Percentiles rank a stretch among this genome's conserved stretches.
Evolutionary conservation across 768 basidiomycete species (phyloP).

Genomic region (Russula sp.): DNA sequence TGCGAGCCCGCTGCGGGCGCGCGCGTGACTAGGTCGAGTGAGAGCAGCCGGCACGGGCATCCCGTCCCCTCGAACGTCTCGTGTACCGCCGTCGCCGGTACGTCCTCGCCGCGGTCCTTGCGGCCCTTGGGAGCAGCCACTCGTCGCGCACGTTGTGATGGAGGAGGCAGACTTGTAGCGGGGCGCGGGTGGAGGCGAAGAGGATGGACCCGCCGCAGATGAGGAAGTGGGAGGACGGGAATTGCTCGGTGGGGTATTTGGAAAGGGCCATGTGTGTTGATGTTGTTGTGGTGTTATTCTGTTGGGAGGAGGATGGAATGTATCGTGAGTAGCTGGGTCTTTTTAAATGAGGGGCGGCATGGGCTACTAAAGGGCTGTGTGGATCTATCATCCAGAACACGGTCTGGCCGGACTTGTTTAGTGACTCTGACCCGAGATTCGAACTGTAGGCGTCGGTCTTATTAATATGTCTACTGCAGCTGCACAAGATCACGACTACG

Average conservation of each 20-base stretch:
- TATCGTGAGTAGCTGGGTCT: neutral
- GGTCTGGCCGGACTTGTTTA: too few relatives aligned
- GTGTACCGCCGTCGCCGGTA: constrained; percentile 46
- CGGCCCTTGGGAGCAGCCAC: constrained; percentile 56
- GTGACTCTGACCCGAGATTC: too few relatives aligned
- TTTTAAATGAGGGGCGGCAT: neutral
- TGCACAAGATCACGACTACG: neutral
- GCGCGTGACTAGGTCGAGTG: constrained; percentile 46
- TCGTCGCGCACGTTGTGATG: constrained; percentile 28
- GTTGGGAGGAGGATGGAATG: neutral
- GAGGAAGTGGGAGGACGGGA: constrained; percentile 25
- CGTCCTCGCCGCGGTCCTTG: constrained; percentile 50
- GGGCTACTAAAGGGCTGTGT: neutral
- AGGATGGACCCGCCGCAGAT: constrained; percentile 30
- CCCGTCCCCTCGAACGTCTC: constrained; percentile 67
- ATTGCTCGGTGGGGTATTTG: constrained; percentile 8
- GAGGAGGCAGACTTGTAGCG: constrained; percentile 31
- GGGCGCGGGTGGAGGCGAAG: constrained; percentile 23
- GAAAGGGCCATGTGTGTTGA: constrained; percentile 1
- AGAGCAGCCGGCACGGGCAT: constrained; percentile 46
- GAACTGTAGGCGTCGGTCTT: too few relatives aligned
- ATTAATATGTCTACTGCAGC: neutral
- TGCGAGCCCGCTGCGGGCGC: constrained; percentile 44
- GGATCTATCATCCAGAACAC: too few relatives aligned
- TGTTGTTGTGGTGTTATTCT: neutral